Base-by-base conservation (phyloP, 768 basidiomycete genomes). In the Naematelia encephala region DNA sequence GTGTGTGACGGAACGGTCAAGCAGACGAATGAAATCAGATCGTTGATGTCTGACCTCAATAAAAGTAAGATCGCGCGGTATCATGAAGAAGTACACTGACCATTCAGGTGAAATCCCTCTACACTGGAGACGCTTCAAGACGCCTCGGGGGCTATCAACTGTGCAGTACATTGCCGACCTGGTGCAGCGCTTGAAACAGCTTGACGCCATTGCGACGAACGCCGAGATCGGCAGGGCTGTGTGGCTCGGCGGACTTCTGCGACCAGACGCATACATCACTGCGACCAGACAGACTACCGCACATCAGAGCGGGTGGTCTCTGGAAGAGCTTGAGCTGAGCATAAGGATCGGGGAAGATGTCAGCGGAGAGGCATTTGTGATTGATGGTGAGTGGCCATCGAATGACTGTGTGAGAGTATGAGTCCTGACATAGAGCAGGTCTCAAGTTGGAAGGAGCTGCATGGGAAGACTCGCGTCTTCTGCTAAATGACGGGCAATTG, bases 231-330 rank as follows among this genome's bases (percentile, higher is more conserved):
- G 26, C 19, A 23, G 14, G 26, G 26, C 4, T 11, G 88, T 96
- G 46, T 91, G 90, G 89, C 84, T 98, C 13, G 92, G 94, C 22
- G 89, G 90, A 0, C 77, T 99, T 57, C 97, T 98, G 83, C 92
- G 89, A 83, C 96, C 94, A 0, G 90, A 93, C 71, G 93, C 92
- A 2, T 98, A 91, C 74, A 83, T 98, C 68, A 97, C 94, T 0
- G 94, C 94, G 1, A 93, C 91, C 1, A 83, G 94, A 51, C 94
- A 99, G 77, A 86, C 90, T n/a, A 89, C 92, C 3, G 96, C 94
- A 1, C 93, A 97, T 74, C 82, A 86, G 56, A 91, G 88, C 79
- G 85, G 86, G 64, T 90, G 90, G 88, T 93, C 91, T 77, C 79
- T 99, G 62, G 94, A 99, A 77, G 91, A 90, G 5, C 75, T 98